Base-by-base conservation (phyloP, 1,284 basidiomycete genomes). In the Irpex rosettiformis region DNA sequence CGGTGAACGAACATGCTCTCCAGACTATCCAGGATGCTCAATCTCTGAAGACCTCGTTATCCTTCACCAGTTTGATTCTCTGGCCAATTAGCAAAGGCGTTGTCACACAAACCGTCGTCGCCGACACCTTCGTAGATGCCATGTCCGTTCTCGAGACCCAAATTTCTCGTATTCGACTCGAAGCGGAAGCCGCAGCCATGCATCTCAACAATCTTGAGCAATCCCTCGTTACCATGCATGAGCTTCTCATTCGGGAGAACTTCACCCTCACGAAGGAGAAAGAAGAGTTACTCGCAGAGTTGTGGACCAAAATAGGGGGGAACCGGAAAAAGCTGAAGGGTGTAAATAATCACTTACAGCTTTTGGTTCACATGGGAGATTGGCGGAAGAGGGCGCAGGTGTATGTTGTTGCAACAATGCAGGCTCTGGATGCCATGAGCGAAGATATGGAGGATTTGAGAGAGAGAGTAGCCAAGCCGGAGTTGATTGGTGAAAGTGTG, bases 391-490 rank as follows among this genome's bases (percentile, higher is more conserved):
- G 78, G 60, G 89, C 89, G 7, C 70, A 78, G 30, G 79, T 75
- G 13, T 86, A 88, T 62, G 86, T 91, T 25, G 78, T 79, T 30
- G 81, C 79, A 0, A 81, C 86, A 18, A 67, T 88, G 66, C 83
- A 85, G 56, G 78, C 82, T 21, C 71, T 91, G 62, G 73, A 81
- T 48, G 73, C 74, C 24, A 80, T 91, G 80, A 81, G 80, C 61
- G 83, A 82, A 43, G 88, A 89, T 61, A 83, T 91, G 78, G 87
- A 88, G 67, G 86, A 88, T 51, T 69, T 91, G 62, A 74, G 89
- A 59, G 85, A 88, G 65, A 75, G 85, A 10, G 85, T 88, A 1
- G 78, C 85, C 2, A 80, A 82, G 27, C 87, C 88, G 4, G 82
- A 84, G 54, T 69, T 91, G 2, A 68, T 80, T 11, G 83, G 80